Conservation (phyloP, 73 alveolate species). For the Symbiodinium natans region DNA sequence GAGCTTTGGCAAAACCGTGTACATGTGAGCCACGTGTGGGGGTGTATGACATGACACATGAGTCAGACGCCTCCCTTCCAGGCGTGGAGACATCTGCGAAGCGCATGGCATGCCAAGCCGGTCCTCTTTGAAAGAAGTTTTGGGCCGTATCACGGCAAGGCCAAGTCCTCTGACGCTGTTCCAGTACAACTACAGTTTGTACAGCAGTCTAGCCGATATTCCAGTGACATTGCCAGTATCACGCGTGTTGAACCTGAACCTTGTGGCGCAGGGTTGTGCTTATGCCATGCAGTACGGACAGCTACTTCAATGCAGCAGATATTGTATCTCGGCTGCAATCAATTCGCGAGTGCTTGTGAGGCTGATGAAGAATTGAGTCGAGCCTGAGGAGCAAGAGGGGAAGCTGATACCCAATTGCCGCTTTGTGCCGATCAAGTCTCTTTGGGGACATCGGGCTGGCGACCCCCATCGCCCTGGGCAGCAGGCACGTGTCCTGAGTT, state of each 20-base stretch:
- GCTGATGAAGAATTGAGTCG: not conserved
- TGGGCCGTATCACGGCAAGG: conserved; percentile 73
- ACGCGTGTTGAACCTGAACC: too few relatives aligned
- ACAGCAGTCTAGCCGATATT: too few relatives aligned
- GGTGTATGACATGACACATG: too few relatives aligned
- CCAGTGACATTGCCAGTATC: too few relatives aligned
- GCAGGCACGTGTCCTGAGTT: not conserved
- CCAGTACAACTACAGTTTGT: too few relatives aligned
- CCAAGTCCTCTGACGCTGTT: not conserved
- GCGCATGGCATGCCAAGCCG: conserved; percentile 34
- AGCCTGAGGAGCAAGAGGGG: conserved; percentile 44
- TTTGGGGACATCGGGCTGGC: conserved; percentile 93
- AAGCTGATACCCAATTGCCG: conserved; percentile 41
- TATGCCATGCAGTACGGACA: conserved; percentile 86
- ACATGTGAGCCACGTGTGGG: too few relatives aligned
- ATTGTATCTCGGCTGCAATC: conserved; percentile 14
- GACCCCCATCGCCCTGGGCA: conserved; percentile 92
- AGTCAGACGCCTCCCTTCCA: not conserved
- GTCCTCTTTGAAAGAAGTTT: not conserved
- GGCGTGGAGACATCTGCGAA: conserved; percentile 22
- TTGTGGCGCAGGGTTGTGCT: conserved; percentile 53
- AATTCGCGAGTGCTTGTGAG: not conserved
- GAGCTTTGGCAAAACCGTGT: too few relatives aligned
- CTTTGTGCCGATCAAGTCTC: conserved; percentile 60
- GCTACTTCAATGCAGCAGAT: conserved; percentile 49